Evolutionary conservation across 1,284 basidiomycete genomes (phyloP).

Genomic region (Dichomitus squalens): DNA sequence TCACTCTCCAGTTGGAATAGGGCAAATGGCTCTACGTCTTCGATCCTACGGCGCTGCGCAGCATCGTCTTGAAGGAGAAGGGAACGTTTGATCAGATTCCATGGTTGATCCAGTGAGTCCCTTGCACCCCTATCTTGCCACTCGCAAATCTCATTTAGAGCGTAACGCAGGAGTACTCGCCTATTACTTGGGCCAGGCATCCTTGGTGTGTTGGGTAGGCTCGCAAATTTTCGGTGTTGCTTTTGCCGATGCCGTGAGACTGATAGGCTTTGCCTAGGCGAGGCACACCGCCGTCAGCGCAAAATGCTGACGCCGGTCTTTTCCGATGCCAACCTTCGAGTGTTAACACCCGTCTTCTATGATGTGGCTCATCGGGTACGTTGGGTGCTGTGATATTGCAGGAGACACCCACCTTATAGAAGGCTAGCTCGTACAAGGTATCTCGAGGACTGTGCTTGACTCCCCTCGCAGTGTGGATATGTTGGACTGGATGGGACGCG

Average conservation of each 20-base stretch:
- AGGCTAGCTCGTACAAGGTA: constrained; percentile 13
- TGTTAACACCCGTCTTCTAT: constrained; percentile 31
- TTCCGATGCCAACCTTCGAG: constrained; percentile 31
- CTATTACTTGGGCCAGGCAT: constrained; percentile 21
- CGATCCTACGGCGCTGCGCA: constrained; percentile 20
- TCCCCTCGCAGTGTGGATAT: constrained; percentile 23
- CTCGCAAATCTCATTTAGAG: neutral
- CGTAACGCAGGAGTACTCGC: constrained; percentile 14
- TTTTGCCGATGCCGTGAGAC: neutral
- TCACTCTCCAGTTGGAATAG: neutral
- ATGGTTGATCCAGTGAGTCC: constrained; percentile 17
- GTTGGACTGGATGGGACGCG: constrained; percentile 41
- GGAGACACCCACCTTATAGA: neutral
- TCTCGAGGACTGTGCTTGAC: constrained; percentile 32
- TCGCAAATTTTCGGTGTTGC: neutral
- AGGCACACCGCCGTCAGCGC: constrained; percentile 29
- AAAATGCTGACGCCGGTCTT: constrained; percentile 36
- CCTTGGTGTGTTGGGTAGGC: constrained; percentile 18
- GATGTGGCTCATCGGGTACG: constrained; percentile 29
- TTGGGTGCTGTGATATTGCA: neutral
- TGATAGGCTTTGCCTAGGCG: constrained; percentile 19
- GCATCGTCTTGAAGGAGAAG: constrained; percentile 18
- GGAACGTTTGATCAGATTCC: constrained; percentile 21
- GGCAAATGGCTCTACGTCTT: constrained; percentile 22
- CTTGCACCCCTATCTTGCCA: neutral